These are phyloP conservation scores for Leptographium galeiforme DNA, from an alignment of 2,329 filamentous ascomycete species.

Conservation along the genomic window DNA sequence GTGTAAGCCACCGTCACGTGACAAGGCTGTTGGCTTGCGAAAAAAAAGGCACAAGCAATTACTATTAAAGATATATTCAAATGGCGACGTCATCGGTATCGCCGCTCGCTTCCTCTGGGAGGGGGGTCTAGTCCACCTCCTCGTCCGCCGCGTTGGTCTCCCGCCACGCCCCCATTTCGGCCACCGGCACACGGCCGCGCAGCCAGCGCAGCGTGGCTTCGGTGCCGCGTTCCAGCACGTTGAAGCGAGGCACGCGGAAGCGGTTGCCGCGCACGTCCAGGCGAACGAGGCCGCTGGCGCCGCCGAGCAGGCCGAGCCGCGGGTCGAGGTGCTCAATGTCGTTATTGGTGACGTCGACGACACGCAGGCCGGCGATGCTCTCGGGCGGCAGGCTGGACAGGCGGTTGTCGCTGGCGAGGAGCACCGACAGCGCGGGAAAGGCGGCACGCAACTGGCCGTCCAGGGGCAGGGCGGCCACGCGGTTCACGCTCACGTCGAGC, in stretches of 20 bases:
- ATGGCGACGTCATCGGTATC: neutral
- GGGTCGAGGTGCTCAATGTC: conserved; percentile 73
- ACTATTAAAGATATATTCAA: neutral
- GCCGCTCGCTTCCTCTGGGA: neutral
- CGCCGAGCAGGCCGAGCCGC: conserved; percentile 63
- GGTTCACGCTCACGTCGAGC: conserved; percentile 72
- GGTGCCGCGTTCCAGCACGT: conserved; percentile 74
- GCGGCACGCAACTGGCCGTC: conserved; percentile 36
- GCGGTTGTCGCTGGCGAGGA: conserved; percentile 70
- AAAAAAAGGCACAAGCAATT: neutral
- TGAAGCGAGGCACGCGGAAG: conserved; percentile 77
- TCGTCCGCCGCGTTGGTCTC: conserved; percentile 16
- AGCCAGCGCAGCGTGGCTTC: conserved; percentile 75
- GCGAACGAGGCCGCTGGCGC: conserved; percentile 42
- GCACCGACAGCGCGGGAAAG: conserved; percentile 57
- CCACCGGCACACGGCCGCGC: conserved; percentile 56
- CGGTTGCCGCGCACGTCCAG: conserved; percentile 74
- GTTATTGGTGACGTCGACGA: conserved; percentile 73
- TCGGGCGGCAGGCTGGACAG: conserved; percentile 61
- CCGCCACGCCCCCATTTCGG: conserved; percentile 44
- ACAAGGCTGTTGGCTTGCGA: neutral
- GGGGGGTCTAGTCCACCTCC: conserved; percentile 2
- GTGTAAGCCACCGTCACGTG: neutral
- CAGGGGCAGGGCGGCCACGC: conserved; percentile 55
- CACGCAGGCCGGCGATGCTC: conserved; percentile 57